Evolutionary conservation across 768 basidiomycete species (phyloP), one percentile per base, ranked within the genome.

Genomic region (Suillus hirtellus): DNA sequence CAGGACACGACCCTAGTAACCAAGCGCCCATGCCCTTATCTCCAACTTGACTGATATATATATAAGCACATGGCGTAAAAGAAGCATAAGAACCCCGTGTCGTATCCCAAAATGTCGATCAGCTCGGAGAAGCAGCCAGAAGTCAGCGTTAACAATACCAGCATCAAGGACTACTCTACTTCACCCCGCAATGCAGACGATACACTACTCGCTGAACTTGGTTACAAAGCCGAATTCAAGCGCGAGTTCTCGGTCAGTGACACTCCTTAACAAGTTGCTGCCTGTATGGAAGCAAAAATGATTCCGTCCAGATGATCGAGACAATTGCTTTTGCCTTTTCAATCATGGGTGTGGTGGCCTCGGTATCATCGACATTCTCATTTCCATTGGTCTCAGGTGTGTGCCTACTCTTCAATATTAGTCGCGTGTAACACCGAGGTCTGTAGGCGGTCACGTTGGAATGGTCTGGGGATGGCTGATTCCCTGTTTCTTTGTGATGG

Each of bases 391-490:
- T 82, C 5, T 84, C 85, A 62, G 86, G 87, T 86, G 61, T n/a
- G 80, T 69, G 17, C 14, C 37, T 53, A 34, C 44, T 24, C 12
- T 37, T 61, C 49, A 27, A 9, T 31, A 34, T 34, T 43, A 21
- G 40, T 2, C 24, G n/a, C 50, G 12, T 19, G 3, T 54, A 40
- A 60, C 60, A 46, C 21, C 38, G 59, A 60, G 34, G 52, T 37
- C 1, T 8, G 12, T 59, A 86, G 89, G 89, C 60, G 89, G 89
- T 3, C 89, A 91, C 73, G 88, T 89, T 27, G 89, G 89, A 17
- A 85, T 91, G 82, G 83, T 90, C 21, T 90, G 86, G 77, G 89
- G 89, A 43, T 91, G 89, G 89, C 75, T 90, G 34, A 88, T 90
- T 66, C 89, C 89, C 7, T 81, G 80, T 66, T 75, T 86, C 53